These are phyloP conservation scores for Musa itinerans DNA, from an alignment of 176 grass and related monocot species.

Conservation along the genomic window DNA sequence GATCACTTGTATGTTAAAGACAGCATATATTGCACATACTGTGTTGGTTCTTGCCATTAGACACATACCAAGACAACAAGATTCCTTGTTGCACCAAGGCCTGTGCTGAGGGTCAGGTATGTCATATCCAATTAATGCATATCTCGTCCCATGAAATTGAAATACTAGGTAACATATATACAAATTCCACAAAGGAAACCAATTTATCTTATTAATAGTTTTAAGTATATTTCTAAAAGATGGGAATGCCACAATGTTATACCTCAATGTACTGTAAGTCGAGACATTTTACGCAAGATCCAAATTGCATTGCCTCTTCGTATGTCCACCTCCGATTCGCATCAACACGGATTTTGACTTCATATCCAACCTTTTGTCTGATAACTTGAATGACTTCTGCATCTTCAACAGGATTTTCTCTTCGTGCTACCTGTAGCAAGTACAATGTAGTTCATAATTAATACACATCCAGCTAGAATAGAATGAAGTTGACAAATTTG, in stretches of 20 bases:
- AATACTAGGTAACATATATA: neutral
- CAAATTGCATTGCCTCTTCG: slow-evolving; percentile 75
- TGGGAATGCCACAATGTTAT: slow-evolving; percentile 20
- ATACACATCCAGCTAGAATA: neutral
- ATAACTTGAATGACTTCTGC: slow-evolving; percentile 59
- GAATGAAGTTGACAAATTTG: neutral
- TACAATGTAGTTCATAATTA: neutral
- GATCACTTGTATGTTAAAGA: too few species aligned
- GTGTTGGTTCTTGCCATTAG: too few species aligned
- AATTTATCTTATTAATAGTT: slow-evolving; percentile 18
- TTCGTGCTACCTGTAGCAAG: slow-evolving; percentile 60
- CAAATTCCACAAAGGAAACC: neutral
- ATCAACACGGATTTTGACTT: slow-evolving; percentile 81
- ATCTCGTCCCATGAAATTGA: neutral
- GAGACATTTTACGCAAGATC: slow-evolving; percentile 46
- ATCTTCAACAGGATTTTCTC: slow-evolving; percentile 72
- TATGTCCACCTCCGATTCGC: slow-evolving; percentile 90
- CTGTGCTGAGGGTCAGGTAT: neutral
- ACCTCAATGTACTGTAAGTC: slow-evolving; percentile 85
- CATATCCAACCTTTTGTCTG: slow-evolving; percentile 65
- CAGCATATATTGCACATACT: too few species aligned
- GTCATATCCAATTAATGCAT: neutral
- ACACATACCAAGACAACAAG: too few species aligned
- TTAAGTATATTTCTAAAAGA: slow-evolving; percentile 5
- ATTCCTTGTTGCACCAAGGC: too few species aligned